phyloP scores from a whole-genome alignment of 805 yeast species.

The Nakazawaea ishiwadae region DNA sequence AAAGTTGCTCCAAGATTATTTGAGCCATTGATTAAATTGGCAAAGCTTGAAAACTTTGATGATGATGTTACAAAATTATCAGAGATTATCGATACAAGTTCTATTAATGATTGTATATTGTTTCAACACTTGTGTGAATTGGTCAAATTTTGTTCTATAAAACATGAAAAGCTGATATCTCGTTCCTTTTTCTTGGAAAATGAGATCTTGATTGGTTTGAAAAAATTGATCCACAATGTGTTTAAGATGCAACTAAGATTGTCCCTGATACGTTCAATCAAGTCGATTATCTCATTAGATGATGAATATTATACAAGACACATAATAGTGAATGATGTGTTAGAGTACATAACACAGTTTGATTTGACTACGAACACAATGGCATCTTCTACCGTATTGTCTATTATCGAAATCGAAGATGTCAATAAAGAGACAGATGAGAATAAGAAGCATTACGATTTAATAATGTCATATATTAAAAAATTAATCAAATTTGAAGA shows the following conservation, averaged over 20 bases:
- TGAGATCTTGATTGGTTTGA: constrained; percentile 51
- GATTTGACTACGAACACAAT: constrained; percentile 48
- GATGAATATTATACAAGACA: constrained; percentile 57
- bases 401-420: constrained; percentile 44
- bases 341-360: constrained; percentile 38
- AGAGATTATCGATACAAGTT: constrained; percentile 18
- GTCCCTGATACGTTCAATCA: constrained; percentile 66
- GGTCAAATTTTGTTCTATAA: constrained; percentile 58
- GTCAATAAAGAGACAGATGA: constrained; percentile 23
- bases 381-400: constrained; percentile 65
- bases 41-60: constrained; percentile 5
- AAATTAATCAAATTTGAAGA: constrained; percentile 25
- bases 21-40: constrained; percentile 20
- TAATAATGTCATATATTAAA: constrained; percentile 28
- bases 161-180: constrained; percentile 55
- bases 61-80: constrained; percentile 8
- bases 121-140: constrained; percentile 66
- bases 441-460: constrained; percentile 20
- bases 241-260: constrained; percentile 53
- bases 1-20: constrained; percentile 31
- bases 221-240: constrained; percentile 36
- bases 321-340: constrained; percentile 52
- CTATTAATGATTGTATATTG: constrained; percentile 33
- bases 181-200: constrained; percentile 61
- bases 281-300: constrained; percentile 54